These are phyloP conservation scores for Amanita subjunquillea DNA, from an alignment of 768 basidiomycete genomes.

Conservation along the genomic window DNA sequence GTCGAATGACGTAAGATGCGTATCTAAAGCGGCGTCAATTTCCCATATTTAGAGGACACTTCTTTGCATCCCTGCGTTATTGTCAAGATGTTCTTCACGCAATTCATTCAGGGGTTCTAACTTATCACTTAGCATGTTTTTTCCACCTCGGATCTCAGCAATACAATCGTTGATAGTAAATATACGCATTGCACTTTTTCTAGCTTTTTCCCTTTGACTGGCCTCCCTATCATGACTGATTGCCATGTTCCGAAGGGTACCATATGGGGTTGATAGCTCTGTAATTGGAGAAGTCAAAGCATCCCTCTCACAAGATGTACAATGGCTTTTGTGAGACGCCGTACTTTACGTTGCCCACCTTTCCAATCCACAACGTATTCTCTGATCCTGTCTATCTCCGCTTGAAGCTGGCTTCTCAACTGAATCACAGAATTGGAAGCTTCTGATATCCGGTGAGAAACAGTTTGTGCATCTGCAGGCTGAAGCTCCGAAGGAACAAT, in stretches of 20 bases:
- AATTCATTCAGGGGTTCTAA: too few species aligned
- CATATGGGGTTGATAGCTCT: background rate
- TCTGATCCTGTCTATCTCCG: slow-evolving; percentile 44
- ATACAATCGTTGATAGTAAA: too few species aligned
- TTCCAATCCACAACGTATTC: slow-evolving; percentile 46
- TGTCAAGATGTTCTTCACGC: background rate
- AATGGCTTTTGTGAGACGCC: slow-evolving; percentile 53
- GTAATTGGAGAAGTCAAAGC: slow-evolving; percentile 22
- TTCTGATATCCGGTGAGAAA: background rate
- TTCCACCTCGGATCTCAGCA: too few species aligned
- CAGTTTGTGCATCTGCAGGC: background rate
- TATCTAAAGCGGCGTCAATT: background rate
- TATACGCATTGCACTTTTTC: too few species aligned
- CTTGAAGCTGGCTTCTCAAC: slow-evolving; percentile 37
- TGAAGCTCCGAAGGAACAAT: slow-evolving; percentile 44
- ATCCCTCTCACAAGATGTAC: slow-evolving; percentile 59
- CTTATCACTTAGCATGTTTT: too few species aligned
- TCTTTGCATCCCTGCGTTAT: background rate
- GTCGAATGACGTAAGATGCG: background rate
- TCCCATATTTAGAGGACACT: background rate
- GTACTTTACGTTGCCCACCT: slow-evolving; percentile 45
- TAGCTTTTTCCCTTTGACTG: too few species aligned
- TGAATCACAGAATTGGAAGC: slow-evolving; percentile 10
- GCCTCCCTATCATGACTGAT: background rate
- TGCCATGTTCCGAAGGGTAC: background rate